These are phyloP conservation scores for Boletus hoseneyae DNA, from an alignment of 1,284 basidiomycete species.

Conservation along the genomic window DNA sequence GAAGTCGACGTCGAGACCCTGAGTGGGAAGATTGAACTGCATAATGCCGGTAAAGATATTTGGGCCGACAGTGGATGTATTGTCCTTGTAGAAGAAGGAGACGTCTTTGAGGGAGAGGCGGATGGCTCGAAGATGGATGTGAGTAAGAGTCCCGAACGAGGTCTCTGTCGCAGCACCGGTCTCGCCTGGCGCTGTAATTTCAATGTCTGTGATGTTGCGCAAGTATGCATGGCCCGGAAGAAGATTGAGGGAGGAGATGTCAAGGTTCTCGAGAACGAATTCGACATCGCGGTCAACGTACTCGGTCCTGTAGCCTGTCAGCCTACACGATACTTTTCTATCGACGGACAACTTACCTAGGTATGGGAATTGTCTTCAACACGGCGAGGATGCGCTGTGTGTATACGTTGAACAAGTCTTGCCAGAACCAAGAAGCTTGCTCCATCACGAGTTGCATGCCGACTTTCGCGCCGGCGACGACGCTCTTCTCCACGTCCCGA, in stretches of 20 bases:
- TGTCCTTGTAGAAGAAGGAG: slow-evolving; percentile 70
- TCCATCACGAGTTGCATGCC: slow-evolving; percentile 52
- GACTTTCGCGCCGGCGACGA: slow-evolving; percentile 33
- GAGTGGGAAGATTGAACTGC: slow-evolving; percentile 55
- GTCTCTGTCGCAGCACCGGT: slow-evolving; percentile 40
- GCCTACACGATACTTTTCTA: slow-evolving; percentile 1
- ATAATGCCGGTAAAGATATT: slow-evolving; percentile 57
- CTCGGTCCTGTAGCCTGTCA: slow-evolving; percentile 48
- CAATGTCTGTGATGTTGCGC: slow-evolving; percentile 69
- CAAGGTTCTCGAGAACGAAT: slow-evolving; percentile 68
- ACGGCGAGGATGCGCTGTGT: slow-evolving; percentile 47
- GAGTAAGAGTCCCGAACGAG: slow-evolving; percentile 57
- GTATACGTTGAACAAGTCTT: slow-evolving; percentile 66
- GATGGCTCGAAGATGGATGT: slow-evolving; percentile 58
- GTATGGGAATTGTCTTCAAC: slow-evolving; percentile 59
- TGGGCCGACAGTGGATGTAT: slow-evolving; percentile 48
- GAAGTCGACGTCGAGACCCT: slow-evolving; percentile 64
- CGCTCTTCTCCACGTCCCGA: slow-evolving; percentile 43
- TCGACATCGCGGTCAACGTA: slow-evolving; percentile 63
- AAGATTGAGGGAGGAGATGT: slow-evolving; percentile 58
- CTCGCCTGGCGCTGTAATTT: slow-evolving; percentile 49
- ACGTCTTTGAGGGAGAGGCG: slow-evolving; percentile 59
- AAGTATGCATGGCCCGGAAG: slow-evolving; percentile 69
- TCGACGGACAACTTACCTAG: slow-evolving; percentile 43
- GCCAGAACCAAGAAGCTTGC: slow-evolving; percentile 67